Evolutionary conservation across 2,329 filamentous ascomycete genomes (phyloP).

Genomic region (Aspergillus sp.): DNA sequence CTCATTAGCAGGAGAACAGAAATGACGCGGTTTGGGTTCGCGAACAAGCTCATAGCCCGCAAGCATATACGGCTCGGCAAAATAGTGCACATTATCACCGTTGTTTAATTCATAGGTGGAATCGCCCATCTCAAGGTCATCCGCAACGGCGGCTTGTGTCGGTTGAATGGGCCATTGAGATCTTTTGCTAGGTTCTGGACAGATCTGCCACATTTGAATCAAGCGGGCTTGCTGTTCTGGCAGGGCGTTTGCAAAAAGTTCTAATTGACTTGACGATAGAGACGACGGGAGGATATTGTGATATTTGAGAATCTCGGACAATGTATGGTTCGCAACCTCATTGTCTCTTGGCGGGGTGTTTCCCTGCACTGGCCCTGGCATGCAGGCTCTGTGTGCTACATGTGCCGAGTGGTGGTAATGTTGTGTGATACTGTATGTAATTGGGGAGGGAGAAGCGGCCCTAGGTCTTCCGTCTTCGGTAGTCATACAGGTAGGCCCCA

Average conservation of each 20-base stretch:
- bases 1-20: conserved; percentile 17
- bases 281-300: conserved; percentile 61
- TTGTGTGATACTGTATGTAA: conserved; percentile 73
- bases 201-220: conserved; percentile 82
- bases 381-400: conserved; percentile 50
- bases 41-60: conserved; percentile 73
- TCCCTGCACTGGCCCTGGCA: conserved; percentile 35
- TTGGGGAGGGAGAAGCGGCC: conserved; percentile 40
- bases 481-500: conserved; percentile 43
- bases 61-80: conserved; percentile 79
- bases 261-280: conserved; percentile 72
- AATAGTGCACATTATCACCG: conserved; percentile 31
- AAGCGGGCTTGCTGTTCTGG: conserved; percentile 70
- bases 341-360: conserved; percentile 29
- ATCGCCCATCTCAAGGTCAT: conserved; percentile 48
- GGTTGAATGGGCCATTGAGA: conserved; percentile 4
- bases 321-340: conserved; percentile 4
- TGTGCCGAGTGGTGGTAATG: conserved; percentile 85
- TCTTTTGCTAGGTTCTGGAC: conserved; percentile 46
- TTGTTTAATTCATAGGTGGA: conserved; percentile 20
- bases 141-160: not conserved
- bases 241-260: conserved; percentile 75
- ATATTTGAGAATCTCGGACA: conserved; percentile 52
- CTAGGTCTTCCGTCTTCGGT: conserved; percentile 35
- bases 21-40: conserved; percentile 33